Percentiles rank a stretch among this genome's conserved stretches.
phyloP scores from a whole-genome alignment of 2,329 filamentous ascomycete species.

The Cladobotryum mycophilum region DNA sequence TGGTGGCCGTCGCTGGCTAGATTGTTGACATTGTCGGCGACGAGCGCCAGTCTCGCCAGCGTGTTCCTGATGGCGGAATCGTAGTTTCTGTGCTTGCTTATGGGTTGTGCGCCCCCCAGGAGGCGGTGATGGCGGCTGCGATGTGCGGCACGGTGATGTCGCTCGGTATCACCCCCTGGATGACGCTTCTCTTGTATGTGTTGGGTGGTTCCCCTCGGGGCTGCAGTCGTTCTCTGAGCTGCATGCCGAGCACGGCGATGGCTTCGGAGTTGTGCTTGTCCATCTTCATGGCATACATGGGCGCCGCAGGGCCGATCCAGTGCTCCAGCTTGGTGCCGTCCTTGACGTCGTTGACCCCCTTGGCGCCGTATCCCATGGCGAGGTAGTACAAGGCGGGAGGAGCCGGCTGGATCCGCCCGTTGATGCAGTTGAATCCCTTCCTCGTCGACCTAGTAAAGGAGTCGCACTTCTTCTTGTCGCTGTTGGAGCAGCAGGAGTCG shows the following conservation, averaged over 20 bases:
- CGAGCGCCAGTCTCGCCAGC: neutral
- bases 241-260: neutral
- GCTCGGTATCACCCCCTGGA: neutral
- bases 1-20: neutral
- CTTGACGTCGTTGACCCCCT: slow-evolving; percentile 22
- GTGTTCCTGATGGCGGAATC: neutral
- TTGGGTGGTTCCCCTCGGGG: neutral
- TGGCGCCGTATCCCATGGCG: slow-evolving; percentile 22
- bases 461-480: slow-evolving; percentile 11
- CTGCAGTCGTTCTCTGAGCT: neutral
- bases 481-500: slow-evolving; percentile 24
- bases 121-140: neutral
- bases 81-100: neutral
- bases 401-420: slow-evolving; percentile 8
- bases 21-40: neutral
- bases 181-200: neutral
- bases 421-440: slow-evolving; percentile 13
- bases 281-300: slow-evolving; percentile 12
- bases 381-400: slow-evolving; percentile 31
- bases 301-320: slow-evolving; percentile 19
- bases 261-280: neutral
- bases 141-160: neutral
- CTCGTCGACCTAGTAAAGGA: slow-evolving; percentile 3
- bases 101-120: neutral
- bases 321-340: slow-evolving; percentile 19